phyloP scores from a whole-genome alignment of 2,329 filamentous ascomycete genomes.

The Tolypocladium sp. region DNA sequence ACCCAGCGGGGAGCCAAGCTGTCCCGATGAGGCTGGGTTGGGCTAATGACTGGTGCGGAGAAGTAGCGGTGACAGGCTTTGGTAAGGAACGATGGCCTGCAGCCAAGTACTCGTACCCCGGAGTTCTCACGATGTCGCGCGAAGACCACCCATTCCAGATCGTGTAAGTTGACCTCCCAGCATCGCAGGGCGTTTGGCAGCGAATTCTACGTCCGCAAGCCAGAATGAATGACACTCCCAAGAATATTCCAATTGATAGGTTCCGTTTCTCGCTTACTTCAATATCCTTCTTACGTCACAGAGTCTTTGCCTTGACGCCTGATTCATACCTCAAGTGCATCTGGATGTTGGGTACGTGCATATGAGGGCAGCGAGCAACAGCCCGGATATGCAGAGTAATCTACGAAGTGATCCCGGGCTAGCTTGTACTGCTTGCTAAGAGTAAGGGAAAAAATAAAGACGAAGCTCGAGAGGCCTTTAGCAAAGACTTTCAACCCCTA shows the following conservation, averaged over 20 bases:
- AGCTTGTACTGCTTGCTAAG: not conserved
- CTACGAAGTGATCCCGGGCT: not conserved
- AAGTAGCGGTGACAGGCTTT: not conserved
- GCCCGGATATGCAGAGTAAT: not conserved
- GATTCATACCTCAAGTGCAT: too few species aligned
- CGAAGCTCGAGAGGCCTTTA: too few species aligned
- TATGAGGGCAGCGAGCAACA: not conserved
- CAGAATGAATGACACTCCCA: not conserved
- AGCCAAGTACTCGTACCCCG: not conserved
- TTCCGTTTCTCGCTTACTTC: not conserved
- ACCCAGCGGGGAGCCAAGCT: not conserved
- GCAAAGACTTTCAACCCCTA: not conserved
- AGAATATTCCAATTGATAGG: not conserved
- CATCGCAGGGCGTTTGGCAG: too few species aligned
- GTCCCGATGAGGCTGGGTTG: not conserved
- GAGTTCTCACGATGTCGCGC: not conserved
- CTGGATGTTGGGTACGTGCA: too few species aligned
- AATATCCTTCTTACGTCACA: not conserved
- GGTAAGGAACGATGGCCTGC: not conserved
- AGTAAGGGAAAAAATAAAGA: not conserved
- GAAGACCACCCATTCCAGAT: not conserved
- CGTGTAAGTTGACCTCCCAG: not conserved
- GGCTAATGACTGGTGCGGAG: not conserved
- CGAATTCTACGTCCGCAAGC: not conserved
- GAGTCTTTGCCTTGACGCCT: too few species aligned